phyloP scores from a whole-genome alignment of 129 eudicot genomes.

The Arctium minus region DNA sequence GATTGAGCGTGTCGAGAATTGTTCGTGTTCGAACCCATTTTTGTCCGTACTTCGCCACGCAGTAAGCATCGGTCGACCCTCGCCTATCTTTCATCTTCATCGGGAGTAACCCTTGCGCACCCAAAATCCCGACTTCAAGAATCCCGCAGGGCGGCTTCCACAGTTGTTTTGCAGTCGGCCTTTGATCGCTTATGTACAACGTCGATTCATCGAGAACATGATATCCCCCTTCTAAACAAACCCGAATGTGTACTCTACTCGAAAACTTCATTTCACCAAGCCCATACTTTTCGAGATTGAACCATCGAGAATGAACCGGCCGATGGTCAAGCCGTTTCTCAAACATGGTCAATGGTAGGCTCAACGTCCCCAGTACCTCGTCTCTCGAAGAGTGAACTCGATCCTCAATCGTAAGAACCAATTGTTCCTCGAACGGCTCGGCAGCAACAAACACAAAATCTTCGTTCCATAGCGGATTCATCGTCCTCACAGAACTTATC shows the following conservation, averaged over 20 bases:
- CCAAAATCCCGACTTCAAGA: constrained; percentile 72
- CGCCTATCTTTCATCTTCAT: constrained; percentile 68
- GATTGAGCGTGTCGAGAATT: constrained; percentile 51
- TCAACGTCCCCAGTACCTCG: constrained; percentile 49
- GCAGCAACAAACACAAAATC: constrained; percentile 81
- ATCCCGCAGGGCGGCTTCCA: constrained; percentile 81
- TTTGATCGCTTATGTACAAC: constrained; percentile 68
- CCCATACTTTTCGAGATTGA: constrained; percentile 66
- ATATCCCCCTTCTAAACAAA: constrained; percentile 81
- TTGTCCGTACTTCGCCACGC: constrained; percentile 78
- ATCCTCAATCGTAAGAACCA: constrained; percentile 60
- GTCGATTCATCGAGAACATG: constrained; percentile 83
- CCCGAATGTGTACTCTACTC: constrained; percentile 66
- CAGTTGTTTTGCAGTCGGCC: constrained; percentile 75
- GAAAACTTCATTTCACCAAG: constrained; percentile 62
- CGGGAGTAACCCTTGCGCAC: constrained; percentile 69
- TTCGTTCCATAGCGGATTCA: constrained; percentile 82
- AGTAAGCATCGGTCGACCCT: constrained; percentile 70
- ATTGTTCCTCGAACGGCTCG: constrained; percentile 79
- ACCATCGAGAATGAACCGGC: constrained; percentile 70
- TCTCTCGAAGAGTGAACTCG: constrained; percentile 54
- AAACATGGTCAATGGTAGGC: constrained; percentile 46
- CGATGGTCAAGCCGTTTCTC: constrained; percentile 75
- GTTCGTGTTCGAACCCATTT: constrained; percentile 90
- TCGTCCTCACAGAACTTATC: constrained; percentile 42